Evolutionary conservation across 2,329 filamentous ascomycete species (phyloP), one percentile per base, ranked within the genome.

Genomic region (Colletotrichum sp.): DNA sequence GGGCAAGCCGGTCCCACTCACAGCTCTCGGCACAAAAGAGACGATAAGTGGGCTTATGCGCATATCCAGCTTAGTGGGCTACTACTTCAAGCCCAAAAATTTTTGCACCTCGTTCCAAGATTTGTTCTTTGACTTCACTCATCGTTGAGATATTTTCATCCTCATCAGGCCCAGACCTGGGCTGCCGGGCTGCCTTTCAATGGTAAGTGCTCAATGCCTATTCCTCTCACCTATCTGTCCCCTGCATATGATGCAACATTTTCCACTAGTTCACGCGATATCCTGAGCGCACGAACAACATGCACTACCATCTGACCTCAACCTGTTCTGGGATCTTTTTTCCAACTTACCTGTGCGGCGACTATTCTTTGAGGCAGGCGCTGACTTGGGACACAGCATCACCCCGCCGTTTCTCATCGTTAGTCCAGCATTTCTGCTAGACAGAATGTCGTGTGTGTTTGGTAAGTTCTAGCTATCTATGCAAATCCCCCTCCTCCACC

Each of bases 281-380:
- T 80, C 87, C 88, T 89, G 91, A 92, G 90, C 91, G 89, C 82
- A 83, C 81, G 88, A 91, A 92, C 89, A 88, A 93, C 92, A 94
- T 94, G 92, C 92, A 94, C 92, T 93, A 94, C 92, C 92, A 94
- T 94, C 92, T 94, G 92, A 92, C 87, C 80, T 13, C 39, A n/a
- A 34, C 12, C n/a, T 63, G 52, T 44, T 32, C 6, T 34, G 30
- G 55, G 26, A 59, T 16, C 10, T 60, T 12, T 34, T 36, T 59
- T 62, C n/a, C 10, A 24, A 52, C 5, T 13, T 8, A 36, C 30
- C 6, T 34, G 49, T 21, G 18, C 44, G 8, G 28, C 15, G 21
- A 34, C 59, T 18, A 62, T 62, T 8, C 6, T 15, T 55, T 7
- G 12, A 49, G 24, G 18, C 18, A 70, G 49, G 9, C 7, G 34